phyloP scores from a whole-genome alignment of 305 asterid species.

The Andrographis paniculata region DNA sequence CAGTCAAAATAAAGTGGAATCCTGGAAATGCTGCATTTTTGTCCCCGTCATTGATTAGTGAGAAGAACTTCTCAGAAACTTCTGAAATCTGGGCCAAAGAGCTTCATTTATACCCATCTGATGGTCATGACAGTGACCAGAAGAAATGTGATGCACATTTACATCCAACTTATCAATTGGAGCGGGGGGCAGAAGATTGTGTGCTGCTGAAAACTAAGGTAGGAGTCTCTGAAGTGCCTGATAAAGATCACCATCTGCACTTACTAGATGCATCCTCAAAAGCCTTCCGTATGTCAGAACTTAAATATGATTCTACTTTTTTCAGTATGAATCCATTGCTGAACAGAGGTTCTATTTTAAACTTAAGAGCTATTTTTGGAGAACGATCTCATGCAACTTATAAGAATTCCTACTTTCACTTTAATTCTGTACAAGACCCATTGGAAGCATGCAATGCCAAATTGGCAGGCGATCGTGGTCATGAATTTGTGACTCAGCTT shows the following conservation, averaged over 20 bases:
- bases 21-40: slow-evolving; percentile 21
- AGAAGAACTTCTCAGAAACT: slow-evolving; percentile 19
- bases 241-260: slow-evolving; percentile 23
- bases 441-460: slow-evolving; percentile 30
- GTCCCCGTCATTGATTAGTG: slow-evolving; percentile 19
- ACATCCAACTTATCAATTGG: slow-evolving; percentile 28
- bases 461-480: slow-evolving; percentile 24
- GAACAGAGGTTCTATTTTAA: slow-evolving; percentile 35
- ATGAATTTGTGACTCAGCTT: slow-evolving; percentile 30
- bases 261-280: slow-evolving; percentile 25
- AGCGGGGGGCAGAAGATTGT: slow-evolving; percentile 22
- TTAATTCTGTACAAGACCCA: slow-evolving; percentile 69
- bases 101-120: slow-evolving; percentile 22
- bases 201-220: slow-evolving; percentile 29
- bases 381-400: slow-evolving; percentile 32
- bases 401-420: slow-evolving; percentile 52
- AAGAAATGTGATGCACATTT: slow-evolving; percentile 28
- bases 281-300: slow-evolving; percentile 29
- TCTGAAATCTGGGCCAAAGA: slow-evolving; percentile 27
- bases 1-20: slow-evolving; percentile 22
- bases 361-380: slow-evolving; percentile 31
- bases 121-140: slow-evolving; percentile 20
- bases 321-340: slow-evolving; percentile 60
- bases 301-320: slow-evolving; percentile 38
- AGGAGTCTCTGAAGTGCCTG: slow-evolving; percentile 23